Percentiles rank a stretch among this genome's conserved stretches.
Conservation (phyloP, 2,329 filamentous ascomycete species). For the Xylaria hypoxylon region DNA sequence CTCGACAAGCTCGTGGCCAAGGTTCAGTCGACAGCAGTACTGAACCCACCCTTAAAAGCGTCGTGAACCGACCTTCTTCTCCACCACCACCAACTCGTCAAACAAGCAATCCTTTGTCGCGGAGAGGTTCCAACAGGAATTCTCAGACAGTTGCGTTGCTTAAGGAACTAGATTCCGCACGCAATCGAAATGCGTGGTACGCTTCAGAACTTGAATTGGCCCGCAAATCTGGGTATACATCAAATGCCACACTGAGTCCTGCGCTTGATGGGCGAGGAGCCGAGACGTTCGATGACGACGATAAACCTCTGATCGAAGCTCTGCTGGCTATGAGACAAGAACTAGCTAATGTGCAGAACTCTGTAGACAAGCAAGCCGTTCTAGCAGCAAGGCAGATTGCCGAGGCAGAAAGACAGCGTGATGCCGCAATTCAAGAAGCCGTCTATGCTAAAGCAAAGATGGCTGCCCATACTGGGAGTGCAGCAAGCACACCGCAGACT, state of each 20-base stretch:
- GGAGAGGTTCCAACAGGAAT: slow-evolving; percentile 71
- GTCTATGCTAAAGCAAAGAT: slow-evolving; percentile 94
- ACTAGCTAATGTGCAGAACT: slow-evolving; percentile 86
- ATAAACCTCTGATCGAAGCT: slow-evolving; percentile 91
- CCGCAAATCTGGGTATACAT: slow-evolving; percentile 86
- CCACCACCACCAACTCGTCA: slow-evolving; percentile 70
- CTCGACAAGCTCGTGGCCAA: slow-evolving; percentile 68
- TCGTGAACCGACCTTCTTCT: slow-evolving; percentile 62
- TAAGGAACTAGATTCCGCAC: slow-evolving; percentile 86
- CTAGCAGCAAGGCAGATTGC: slow-evolving; percentile 89
- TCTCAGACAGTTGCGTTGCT: slow-evolving; percentile 78
- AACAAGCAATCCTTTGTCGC: slow-evolving; percentile 67
- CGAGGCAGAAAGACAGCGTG: slow-evolving; percentile 93
- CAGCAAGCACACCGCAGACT: slow-evolving; percentile 67
- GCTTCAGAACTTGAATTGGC: slow-evolving; percentile 94
- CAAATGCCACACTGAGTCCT: slow-evolving; percentile 76
- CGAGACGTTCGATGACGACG: slow-evolving; percentile 89
- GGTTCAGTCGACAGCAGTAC: slow-evolving; percentile 76
- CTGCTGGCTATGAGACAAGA: slow-evolving; percentile 91
- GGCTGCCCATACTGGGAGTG: slow-evolving; percentile 78
- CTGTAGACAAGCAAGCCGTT: slow-evolving; percentile 88
- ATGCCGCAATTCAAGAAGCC: slow-evolving; percentile 93
- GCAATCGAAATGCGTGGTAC: slow-evolving; percentile 95
- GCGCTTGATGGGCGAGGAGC: slow-evolving; percentile 79
- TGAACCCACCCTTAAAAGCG: slow-evolving; percentile 64